These are phyloP conservation scores for Botryotinia globosa DNA, from an alignment of 2,329 filamentous ascomycete species.

Conservation along the genomic window DNA sequence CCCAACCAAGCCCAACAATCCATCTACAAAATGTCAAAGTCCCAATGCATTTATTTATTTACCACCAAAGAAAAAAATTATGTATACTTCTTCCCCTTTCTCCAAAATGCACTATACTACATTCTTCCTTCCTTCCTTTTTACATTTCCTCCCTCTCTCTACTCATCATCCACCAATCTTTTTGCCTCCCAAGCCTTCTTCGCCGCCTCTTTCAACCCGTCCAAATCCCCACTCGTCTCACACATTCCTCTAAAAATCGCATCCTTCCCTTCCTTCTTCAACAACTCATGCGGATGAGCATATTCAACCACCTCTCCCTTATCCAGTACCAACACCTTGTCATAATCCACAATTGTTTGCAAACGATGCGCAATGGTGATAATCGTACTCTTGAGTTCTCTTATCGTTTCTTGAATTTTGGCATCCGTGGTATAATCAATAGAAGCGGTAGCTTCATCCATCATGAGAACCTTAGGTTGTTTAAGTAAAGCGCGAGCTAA, in stretches of 20 bases:
- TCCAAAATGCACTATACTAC: not conserved
- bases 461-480: slow-evolving; percentile 87
- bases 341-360: slow-evolving; percentile 96
- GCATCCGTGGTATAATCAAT: slow-evolving; percentile 95
- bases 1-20: not conserved
- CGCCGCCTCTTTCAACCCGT: slow-evolving; percentile 54
- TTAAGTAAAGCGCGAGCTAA: slow-evolving; percentile 91
- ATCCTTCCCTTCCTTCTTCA: slow-evolving; percentile 58
- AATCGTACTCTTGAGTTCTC: slow-evolving; percentile 89
- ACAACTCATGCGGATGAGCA: slow-evolving; percentile 81
- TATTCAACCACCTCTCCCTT: slow-evolving; percentile 85
- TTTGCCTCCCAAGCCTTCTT: slow-evolving; percentile 45
- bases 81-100: not conserved
- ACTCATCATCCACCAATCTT: slow-evolving; percentile 42
- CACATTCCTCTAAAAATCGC: slow-evolving; percentile 63
- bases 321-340: slow-evolving; percentile 93
- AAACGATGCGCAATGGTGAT: slow-evolving; percentile 95
- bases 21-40: not conserved
- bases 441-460: slow-evolving; percentile 97
- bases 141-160: not conserved
- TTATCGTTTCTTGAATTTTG: slow-evolving; percentile 95
- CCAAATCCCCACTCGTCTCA: slow-evolving; percentile 63
- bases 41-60: not conserved
- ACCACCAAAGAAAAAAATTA: not conserved
- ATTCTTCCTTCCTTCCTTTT: not conserved